A percentile compares a stretch with the other conserved stretches of the same genome.
Evolutionary conservation across 2,329 filamentous ascomycete genomes (phyloP).

Genomic region (Cladosporium halotolerans): DNA sequence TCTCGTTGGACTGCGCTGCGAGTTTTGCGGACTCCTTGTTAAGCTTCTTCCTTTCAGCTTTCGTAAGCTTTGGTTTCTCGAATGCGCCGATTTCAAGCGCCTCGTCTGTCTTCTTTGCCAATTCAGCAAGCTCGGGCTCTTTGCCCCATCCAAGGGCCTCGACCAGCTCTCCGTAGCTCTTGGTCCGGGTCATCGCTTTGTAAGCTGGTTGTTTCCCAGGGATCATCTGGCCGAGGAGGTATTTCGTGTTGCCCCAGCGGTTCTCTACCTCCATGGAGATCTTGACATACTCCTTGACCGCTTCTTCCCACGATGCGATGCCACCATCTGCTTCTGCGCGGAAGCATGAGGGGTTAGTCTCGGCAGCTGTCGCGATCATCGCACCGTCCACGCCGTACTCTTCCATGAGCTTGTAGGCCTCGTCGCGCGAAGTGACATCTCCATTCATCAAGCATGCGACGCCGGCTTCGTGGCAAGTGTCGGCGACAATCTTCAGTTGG

Average conservation of each 20-base stretch:
- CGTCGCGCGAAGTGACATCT: slow-evolving; percentile 70
- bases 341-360: slow-evolving; percentile 88
- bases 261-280: slow-evolving; percentile 73
- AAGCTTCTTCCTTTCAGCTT: slow-evolving; percentile 41
- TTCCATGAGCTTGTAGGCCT: slow-evolving; percentile 63
- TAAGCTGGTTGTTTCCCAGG: slow-evolving; percentile 68
- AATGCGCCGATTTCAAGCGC: slow-evolving; percentile 48
- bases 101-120: slow-evolving; percentile 61
- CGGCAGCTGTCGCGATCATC: slow-evolving; percentile 93
- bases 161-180: slow-evolving; percentile 66
- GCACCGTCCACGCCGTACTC: slow-evolving; percentile 87
- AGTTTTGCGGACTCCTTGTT: slow-evolving; percentile 25
- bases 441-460: slow-evolving; percentile 96
- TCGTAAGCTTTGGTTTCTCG: slow-evolving; percentile 44
- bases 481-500: slow-evolving; percentile 76
- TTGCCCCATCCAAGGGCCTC: slow-evolving; percentile 55
- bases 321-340: slow-evolving; percentile 63
- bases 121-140: slow-evolving; percentile 48
- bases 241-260: slow-evolving; percentile 89
- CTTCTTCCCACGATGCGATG: slow-evolving; percentile 65
- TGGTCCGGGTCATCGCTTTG: slow-evolving; percentile 55
- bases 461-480: slow-evolving; percentile 73
- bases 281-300: slow-evolving; percentile 69
- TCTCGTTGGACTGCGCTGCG: slow-evolving; percentile 18
- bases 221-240: slow-evolving; percentile 75